phyloP scores from a whole-genome alignment of 768 basidiomycete species.

The Lepiota venenata region DNA sequence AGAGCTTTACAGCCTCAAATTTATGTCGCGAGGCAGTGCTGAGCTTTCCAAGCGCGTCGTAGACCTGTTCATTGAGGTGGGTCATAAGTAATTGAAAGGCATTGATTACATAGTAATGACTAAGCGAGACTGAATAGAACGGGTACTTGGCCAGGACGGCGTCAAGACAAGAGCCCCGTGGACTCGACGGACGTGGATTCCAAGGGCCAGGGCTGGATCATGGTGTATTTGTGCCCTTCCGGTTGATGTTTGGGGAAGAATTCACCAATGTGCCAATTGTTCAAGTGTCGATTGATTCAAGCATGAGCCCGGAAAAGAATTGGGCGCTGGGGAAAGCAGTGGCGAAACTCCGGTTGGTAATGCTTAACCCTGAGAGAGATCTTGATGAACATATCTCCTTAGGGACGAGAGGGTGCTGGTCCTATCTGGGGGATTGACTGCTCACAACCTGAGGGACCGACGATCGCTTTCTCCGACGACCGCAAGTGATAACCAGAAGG shows the following conservation, averaged over 20 bases:
- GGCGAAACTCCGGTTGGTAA: conserved; percentile 47
- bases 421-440: conserved; percentile 65
- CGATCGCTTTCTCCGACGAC: conserved; percentile 45
- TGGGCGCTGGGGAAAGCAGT: conserved; percentile 66
- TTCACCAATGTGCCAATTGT: conserved; percentile 64
- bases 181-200: conserved; percentile 64
- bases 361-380: conserved; percentile 6
- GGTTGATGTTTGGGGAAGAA: conserved; percentile 71
- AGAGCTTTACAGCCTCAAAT: conserved; percentile 58
- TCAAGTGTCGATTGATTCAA: conserved; percentile 64
- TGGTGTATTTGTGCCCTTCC: conserved; percentile 80
- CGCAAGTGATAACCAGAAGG: conserved; percentile 44
- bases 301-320: conserved; percentile 55
- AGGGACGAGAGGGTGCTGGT: conserved; percentile 67
- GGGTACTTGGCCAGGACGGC: conserved; percentile 36
- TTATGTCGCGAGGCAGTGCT: conserved; percentile 63
- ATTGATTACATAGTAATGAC: neutral
- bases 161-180: conserved; percentile 49
- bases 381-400: conserved; percentile 11
- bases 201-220: conserved; percentile 68
- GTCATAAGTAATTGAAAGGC: neutral
- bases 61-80: conserved; percentile 52
- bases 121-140: neutral
- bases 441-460: conserved; percentile 64
- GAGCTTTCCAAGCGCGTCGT: conserved; percentile 57